Base-by-base conservation (phyloP, 805 yeast species). In the Metschnikowia amazonensis region DNA sequence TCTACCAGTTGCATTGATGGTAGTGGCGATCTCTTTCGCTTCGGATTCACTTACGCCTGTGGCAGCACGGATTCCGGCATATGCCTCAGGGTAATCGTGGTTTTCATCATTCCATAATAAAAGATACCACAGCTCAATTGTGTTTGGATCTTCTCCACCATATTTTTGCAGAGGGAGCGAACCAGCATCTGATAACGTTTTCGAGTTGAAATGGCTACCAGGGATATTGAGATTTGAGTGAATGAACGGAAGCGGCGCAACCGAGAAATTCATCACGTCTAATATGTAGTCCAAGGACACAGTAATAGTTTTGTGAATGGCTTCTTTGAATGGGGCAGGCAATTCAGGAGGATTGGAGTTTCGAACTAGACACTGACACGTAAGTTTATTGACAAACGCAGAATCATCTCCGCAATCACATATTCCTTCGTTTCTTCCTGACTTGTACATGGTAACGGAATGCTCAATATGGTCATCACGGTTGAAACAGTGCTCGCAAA, bases 31-130 rank as follows among this genome's bases (percentile, higher is more conserved):
- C 16, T 45, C 52, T 38, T 64, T 53, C 1, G 79, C 76, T 17
- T 51, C 52, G 1, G 37, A 47, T 3, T 53, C 57, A 13, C 54
- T 46, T 9, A 51, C 56, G 0, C 62, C 66, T 0, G 65, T 57
- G 1, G 72, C 72, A 1, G 60, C 59, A 4, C 53, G 52, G 30
- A 82, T 70, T 3, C 80, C 79, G 10, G 63, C 60, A 14, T 67
- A 69, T 1, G 86, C 86, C 46, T 79, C 77, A 2, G 72, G 67
- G 52, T 74, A 77, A 54, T 79, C 77, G 56, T 86, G 94, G 52
- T 70, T 73, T 56, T 86, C 94, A 58, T 86, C 95, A 60, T 86
- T 86, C 85, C 90, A 86, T n/a, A 84, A 67, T 18, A 82, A 58
- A 27, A 85, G 67, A 34, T 69, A 64, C 66, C 76, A 81, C 33